Conservation (phyloP, 2,329 filamentous ascomycete genomes). For the Reticulascus tulasneorum region DNA sequence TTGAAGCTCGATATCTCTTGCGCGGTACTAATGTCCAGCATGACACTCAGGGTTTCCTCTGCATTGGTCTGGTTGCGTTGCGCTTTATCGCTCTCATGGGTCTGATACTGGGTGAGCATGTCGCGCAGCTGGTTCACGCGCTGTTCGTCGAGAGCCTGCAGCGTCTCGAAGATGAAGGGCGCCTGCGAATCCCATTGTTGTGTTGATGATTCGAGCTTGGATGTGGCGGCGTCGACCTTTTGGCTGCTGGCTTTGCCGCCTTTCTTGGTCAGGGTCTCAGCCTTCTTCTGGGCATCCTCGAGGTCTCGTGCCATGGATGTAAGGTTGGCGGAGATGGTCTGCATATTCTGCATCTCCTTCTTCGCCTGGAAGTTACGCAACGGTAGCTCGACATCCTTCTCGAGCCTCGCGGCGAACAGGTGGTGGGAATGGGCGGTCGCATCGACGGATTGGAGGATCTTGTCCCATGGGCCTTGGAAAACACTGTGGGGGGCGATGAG, state of each 20-base stretch:
- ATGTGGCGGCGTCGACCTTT: slow-evolving; percentile 71
- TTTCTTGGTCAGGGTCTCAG: slow-evolving; percentile 79
- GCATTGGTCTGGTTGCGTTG: slow-evolving; percentile 71
- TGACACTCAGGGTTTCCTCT: slow-evolving; percentile 73
- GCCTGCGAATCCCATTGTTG: slow-evolving; percentile 92
- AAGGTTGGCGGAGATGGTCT: slow-evolving; percentile 77
- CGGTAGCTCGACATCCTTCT: slow-evolving; percentile 81
- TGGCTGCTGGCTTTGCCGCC: slow-evolving; percentile 70
- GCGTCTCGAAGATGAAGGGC: slow-evolving; percentile 88
- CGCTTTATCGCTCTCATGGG: slow-evolving; percentile 83
- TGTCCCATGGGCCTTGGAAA: slow-evolving; percentile 87
- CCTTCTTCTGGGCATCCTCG: slow-evolving; percentile 76
- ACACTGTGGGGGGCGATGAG: slow-evolving; percentile 53
- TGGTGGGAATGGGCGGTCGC: slow-evolving; percentile 80
- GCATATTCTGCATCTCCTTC: slow-evolving; percentile 77
- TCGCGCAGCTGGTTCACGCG: slow-evolving; percentile 88
- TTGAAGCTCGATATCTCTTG: slow-evolving; percentile 63
- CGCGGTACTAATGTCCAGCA: slow-evolving; percentile 82
- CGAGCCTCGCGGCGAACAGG: slow-evolving; percentile 74
- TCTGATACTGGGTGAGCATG: slow-evolving; percentile 86
- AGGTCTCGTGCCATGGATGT: slow-evolving; percentile 77
- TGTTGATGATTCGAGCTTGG: slow-evolving; percentile 71
- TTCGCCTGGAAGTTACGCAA: slow-evolving; percentile 70
- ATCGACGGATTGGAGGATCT: slow-evolving; percentile 75
- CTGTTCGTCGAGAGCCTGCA: slow-evolving; percentile 87